Evolutionary conservation across 306 rosid species (phyloP).

Genomic region (Elaeagnus macrophylla): DNA sequence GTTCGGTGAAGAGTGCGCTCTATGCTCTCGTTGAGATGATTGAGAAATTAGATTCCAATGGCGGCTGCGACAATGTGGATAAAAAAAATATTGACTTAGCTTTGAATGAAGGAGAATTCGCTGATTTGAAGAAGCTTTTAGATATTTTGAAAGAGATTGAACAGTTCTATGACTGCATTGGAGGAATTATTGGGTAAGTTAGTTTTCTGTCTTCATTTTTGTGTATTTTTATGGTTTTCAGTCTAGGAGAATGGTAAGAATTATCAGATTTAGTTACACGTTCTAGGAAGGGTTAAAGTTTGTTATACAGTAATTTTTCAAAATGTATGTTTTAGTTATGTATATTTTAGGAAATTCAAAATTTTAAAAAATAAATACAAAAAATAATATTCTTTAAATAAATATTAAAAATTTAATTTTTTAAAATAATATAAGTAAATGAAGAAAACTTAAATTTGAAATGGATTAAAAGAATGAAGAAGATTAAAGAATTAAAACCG

Average conservation of each 20-base stretch:
- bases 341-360: too few species aligned
- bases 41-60: conserved; percentile 47
- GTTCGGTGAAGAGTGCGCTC: conserved; percentile 58
- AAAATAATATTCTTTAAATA: too few species aligned
- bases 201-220: neutral
- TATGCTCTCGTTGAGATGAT: conserved; percentile 62
- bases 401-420: too few species aligned
- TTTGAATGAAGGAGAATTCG: conserved; percentile 45
- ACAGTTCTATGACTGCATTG: conserved; percentile 79
- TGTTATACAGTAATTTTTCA: too few species aligned
- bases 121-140: conserved; percentile 55
- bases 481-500: too few species aligned
- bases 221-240: neutral
- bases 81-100: conserved; percentile 23
- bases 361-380: too few species aligned
- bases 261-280: neutral
- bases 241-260: neutral
- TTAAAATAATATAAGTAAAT: too few species aligned
- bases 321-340: too few species aligned
- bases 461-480: too few species aligned
- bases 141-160: conserved; percentile 57
- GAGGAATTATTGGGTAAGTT: conserved; percentile 89
- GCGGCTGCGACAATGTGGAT: conserved; percentile 21
- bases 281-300: too few species aligned
- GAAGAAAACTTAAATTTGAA: too few species aligned